These are phyloP conservation scores for Hymenoscyphus fructigenus DNA, from an alignment of 2,329 filamentous ascomycete genomes.

Conservation along the genomic window DNA sequence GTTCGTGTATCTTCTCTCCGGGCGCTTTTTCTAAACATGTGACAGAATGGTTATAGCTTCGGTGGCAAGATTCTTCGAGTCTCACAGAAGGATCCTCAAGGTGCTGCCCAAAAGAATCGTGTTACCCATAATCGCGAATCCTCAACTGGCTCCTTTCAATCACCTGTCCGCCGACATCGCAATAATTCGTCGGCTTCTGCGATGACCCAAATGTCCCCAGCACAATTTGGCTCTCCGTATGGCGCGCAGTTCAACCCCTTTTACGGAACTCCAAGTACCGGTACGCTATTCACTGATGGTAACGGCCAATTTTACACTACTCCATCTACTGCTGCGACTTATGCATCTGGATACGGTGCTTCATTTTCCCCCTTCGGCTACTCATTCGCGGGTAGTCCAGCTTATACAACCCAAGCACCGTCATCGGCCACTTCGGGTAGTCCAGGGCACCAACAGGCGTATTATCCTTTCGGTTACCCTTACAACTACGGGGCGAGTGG, in stretches of 20 bases:
- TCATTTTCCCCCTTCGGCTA: slow-evolving; percentile 18
- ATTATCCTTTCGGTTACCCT: slow-evolving; percentile 20
- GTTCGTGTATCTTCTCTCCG: no score
- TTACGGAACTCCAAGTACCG: slow-evolving; percentile 2
- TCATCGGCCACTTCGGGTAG: slow-evolving; percentile 12
- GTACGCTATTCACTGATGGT: slow-evolving; percentile 20
- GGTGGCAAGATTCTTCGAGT: slow-evolving; percentile 32
- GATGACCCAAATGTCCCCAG: slow-evolving; percentile 19
- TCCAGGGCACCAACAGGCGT: slow-evolving; percentile 18
- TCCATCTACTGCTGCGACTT: slow-evolving; percentile 5
- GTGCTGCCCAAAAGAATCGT: slow-evolving; percentile 12
- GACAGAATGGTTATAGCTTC: slow-evolving; percentile 28
- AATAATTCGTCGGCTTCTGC: slow-evolving; percentile 14
- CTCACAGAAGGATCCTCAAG: slow-evolving; percentile 34
- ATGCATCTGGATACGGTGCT: slow-evolving; percentile 9
- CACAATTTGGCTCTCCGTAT: slow-evolving; percentile 19
- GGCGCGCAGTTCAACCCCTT: slow-evolving; percentile 9
- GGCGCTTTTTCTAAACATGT: no score
- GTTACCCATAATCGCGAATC: slow-evolving; percentile 11
- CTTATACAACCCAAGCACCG: slow-evolving; percentile 5
- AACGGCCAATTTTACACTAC: slow-evolving; percentile 25
- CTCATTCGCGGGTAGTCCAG: slow-evolving; percentile 17
- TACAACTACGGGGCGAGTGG: slow-evolving; percentile 10
- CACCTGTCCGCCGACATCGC: slow-evolving; percentile 20
- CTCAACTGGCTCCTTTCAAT: slow-evolving; percentile 16